phyloP scores from a whole-genome alignment of 1,284 basidiomycete genomes.

The Ceratobasidium sp. region DNA sequence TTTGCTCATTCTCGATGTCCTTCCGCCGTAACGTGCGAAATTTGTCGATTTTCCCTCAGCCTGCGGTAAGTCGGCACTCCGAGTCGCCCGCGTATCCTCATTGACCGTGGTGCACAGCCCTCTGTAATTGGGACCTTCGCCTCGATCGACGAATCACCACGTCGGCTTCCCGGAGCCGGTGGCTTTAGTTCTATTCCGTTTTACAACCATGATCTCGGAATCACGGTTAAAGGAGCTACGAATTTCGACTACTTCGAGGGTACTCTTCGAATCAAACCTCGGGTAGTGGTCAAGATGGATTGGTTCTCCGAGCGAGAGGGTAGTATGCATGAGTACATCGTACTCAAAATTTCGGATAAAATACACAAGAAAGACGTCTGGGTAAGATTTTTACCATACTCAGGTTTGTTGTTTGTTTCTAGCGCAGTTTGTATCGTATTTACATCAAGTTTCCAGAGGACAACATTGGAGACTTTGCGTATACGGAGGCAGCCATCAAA shows the following conservation, averaged over 20 bases:
- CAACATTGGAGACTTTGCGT: background rate
- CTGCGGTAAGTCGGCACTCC: too few relatives aligned
- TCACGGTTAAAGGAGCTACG: too few relatives aligned
- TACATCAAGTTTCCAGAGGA: background rate
- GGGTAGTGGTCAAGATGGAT: background rate
- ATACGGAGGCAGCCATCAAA: background rate
- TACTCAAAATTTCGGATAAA: background rate
- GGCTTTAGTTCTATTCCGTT: too few relatives aligned
- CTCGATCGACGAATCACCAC: too few relatives aligned
- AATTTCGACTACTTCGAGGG: background rate
- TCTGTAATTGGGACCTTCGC: too few relatives aligned
- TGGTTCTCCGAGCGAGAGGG: constrained; percentile 13
- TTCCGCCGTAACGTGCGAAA: too few relatives aligned
- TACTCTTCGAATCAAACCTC: background rate
- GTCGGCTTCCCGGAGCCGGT: too few relatives aligned
- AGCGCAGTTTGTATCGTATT: background rate
- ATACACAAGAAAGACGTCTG: background rate
- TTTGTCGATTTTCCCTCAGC: too few relatives aligned
- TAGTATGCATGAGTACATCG: background rate
- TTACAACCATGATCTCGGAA: too few relatives aligned
- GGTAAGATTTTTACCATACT: background rate
- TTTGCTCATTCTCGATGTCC: too few relatives aligned
- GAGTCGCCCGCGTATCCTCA: too few relatives aligned
- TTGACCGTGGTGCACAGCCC: too few relatives aligned
- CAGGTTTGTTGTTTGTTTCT: background rate